These are phyloP conservation scores for Serendipita sp. DNA, from an alignment of 768 basidiomycete species.

Conservation along the genomic window DNA sequence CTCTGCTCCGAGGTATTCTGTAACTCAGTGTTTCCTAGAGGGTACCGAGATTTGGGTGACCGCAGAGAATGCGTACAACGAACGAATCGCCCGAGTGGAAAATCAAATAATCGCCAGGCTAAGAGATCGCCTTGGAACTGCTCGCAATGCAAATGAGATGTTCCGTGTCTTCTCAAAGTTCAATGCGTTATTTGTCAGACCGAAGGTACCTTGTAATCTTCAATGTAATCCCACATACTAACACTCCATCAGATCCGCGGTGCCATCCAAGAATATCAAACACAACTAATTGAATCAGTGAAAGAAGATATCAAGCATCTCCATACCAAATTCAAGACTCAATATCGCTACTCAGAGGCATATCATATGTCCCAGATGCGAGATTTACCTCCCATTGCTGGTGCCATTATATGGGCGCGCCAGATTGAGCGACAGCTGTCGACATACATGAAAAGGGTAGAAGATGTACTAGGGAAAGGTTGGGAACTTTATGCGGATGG, in stretches of 20 bases:
- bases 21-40: slow-evolving; percentile 31
- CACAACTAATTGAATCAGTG: slow-evolving; percentile 94
- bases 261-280: slow-evolving; percentile 98
- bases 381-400: slow-evolving; percentile 93
- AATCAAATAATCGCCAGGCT: slow-evolving; percentile 94
- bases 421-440: slow-evolving; percentile 94
- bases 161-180: slow-evolving; percentile 98
- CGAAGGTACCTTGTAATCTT: slow-evolving; percentile 44
- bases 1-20: not conserved
- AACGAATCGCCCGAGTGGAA: slow-evolving; percentile 91
- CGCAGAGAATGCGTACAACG: slow-evolving; percentile 95
- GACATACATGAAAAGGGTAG: slow-evolving; percentile 97
- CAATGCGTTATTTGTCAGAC: slow-evolving; percentile 89
- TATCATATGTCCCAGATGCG: slow-evolving; percentile 99
- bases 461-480: slow-evolving; percentile 92
- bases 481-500: slow-evolving; percentile 99
- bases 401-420: slow-evolving; percentile 97
- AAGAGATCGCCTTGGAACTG: slow-evolving; percentile 82
- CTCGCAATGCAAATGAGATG: slow-evolving; percentile 98
- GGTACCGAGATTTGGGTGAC: slow-evolving; percentile 97
- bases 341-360: slow-evolving; percentile 88
- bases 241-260: slow-evolving; percentile 59
- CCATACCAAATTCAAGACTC: slow-evolving; percentile 96
- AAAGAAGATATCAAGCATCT: slow-evolving; percentile 94
- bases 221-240: not conserved